These are phyloP conservation scores for Phytopythium chamaehyphon DNA, from an alignment of 352 stramenopile species.

Conservation along the genomic window DNA sequence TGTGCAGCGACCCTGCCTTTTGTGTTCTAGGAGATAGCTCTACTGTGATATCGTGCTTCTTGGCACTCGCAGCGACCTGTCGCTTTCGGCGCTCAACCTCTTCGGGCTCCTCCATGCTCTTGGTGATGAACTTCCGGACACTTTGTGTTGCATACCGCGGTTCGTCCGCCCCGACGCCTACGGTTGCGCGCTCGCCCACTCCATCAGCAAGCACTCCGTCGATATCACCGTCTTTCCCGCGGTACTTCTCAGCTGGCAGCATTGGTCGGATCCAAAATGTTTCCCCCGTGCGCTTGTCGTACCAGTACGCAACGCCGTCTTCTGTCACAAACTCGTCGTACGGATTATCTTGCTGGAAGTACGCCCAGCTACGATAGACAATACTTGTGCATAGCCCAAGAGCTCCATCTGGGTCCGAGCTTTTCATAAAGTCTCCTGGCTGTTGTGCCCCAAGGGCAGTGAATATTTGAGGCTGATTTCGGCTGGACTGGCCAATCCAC, in stretches of 20 bases:
- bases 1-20: not conserved
- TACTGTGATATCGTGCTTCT: conserved; percentile 57
- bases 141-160: conserved; percentile 59
- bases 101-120: conserved; percentile 72
- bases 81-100: conserved; percentile 56
- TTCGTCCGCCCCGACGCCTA: conserved; percentile 55
- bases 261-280: conserved; percentile 91
- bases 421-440: conserved; percentile 90
- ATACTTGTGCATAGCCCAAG: conserved; percentile 82
- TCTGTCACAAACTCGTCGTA: conserved; percentile 91
- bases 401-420: conserved; percentile 60
- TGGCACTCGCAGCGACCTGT: conserved; percentile 46
- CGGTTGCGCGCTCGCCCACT: conserved; percentile 63
- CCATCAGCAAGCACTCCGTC: conserved; percentile 81
- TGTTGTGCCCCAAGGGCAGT: conserved; percentile 87
- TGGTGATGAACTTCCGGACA: conserved; percentile 83
- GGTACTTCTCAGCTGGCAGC: conserved; percentile 70
- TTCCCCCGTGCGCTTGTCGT: conserved; percentile 66
- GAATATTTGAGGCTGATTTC: conserved; percentile 91
- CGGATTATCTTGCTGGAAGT: conserved; percentile 71
- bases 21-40: conserved; percentile 17
- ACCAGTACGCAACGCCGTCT: conserved; percentile 92
- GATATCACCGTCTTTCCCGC: conserved; percentile 64
- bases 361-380: conserved; percentile 92
- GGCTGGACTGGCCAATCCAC: conserved; percentile 81